Evolutionary conservation across 495 filamentous ascomycete genomes (phyloP), one percentile per base, ranked within the genome.

Genomic region (Aspergillus cristatus): DNA sequence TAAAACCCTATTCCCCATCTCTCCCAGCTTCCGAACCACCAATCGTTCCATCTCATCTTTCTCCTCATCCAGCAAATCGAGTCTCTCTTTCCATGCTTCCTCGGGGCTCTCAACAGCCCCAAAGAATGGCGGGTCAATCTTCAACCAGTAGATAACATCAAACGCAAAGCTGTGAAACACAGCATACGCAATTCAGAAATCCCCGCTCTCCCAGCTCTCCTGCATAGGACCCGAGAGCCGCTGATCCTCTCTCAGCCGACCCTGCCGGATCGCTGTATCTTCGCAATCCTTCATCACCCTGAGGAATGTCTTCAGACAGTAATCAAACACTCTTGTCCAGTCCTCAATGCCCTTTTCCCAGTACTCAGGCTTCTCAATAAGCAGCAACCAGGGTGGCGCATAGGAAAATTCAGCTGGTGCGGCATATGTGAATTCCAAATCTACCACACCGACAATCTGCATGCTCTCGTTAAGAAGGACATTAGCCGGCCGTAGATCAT

Each of bases 401-500:
- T 8, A 24, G 20, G 20, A 24, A 8, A 24, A 24, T 8, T 24
- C 20, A 8, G 20, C 20, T 24, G 20, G 20, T 24, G 20, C 20
- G 4, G 20, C 20, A 24, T 24, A 24, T 24, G 20, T 24, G 20
- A 24, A 24, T 24, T 24, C 20, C 20, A 4, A 24, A 8, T 24
- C 20, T 24, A 8, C 20, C 20, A 24, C 20, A 24, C 28, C 28
- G 5, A 14, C 10, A 11, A 30, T n/a, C 11, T 30, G 28, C 28
- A 14, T 3, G 13, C n/a, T 30, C n/a, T 11, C 28, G 29, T 48
- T 43, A 14, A 57, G 30, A 6, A 62, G 40, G 4, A 58, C 46
- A 43, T 59, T 62, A 10, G 34, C 39, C 4, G 48, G 53, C 1
- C 42, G 41, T 13, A 62, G 36, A 32, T 62, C 56, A 32, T 62